phyloP scores from a whole-genome alignment of 1,284 basidiomycete species.

The Schizophyllum amplum region DNA sequence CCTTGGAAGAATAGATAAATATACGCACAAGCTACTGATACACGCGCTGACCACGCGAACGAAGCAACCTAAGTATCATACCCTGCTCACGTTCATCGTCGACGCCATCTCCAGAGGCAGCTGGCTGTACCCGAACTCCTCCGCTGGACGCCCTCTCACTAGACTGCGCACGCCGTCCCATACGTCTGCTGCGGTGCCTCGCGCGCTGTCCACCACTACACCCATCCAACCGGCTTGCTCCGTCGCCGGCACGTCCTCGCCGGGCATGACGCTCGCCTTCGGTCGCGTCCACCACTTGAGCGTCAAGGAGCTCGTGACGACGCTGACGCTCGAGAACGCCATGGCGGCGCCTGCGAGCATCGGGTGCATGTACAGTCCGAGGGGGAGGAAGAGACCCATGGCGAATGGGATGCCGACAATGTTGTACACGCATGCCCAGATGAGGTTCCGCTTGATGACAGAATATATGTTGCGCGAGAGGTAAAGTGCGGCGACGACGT shows the following conservation, averaged over 20 bases:
- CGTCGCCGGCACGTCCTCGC: conserved; percentile 29
- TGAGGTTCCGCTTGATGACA: conserved; percentile 83
- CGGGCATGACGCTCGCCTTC: conserved; percentile 58
- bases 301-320: conserved; percentile 85
- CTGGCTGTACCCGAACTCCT: conserved; percentile 51
- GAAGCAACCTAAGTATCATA: background rate
- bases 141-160: conserved; percentile 30
- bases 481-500: conserved; percentile 93
- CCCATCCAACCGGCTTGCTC: conserved; percentile 29
- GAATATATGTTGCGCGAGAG: conserved; percentile 85
- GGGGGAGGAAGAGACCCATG: conserved; percentile 93
- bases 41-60: background rate
- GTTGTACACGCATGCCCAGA: conserved; percentile 95
- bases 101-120: conserved; percentile 61
- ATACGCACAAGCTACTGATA: background rate
- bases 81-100: conserved; percentile 6
- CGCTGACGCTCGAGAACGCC: conserved; percentile 96
- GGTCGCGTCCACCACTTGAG: conserved; percentile 85
- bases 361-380: conserved; percentile 90
- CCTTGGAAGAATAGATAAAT: background rate
- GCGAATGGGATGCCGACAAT: conserved; percentile 94
- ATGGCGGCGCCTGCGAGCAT: conserved; percentile 98
- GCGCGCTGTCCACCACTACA: conserved; percentile 41
- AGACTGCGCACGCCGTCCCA: conserved; percentile 37
- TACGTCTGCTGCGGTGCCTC: conserved; percentile 25